Evolutionary conservation across 208 protist species (phyloP), one percentile per base, ranked within the genome.

Genomic region (Crithidia bombi): DNA sequence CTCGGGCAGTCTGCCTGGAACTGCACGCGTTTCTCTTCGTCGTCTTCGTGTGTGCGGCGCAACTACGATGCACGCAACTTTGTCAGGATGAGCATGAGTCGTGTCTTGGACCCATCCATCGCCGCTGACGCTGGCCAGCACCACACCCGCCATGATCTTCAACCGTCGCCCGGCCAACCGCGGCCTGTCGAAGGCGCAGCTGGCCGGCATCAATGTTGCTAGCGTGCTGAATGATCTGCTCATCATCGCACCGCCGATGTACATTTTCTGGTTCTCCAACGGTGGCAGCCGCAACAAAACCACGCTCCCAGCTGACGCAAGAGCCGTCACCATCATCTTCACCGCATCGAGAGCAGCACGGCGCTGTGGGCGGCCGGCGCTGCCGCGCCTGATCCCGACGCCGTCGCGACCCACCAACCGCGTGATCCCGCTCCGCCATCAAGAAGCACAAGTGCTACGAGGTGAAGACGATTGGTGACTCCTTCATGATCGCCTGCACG

Each of bases 401-500:
- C 90, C 11, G 77, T 95, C 26, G 76, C 83, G 35, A 56, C 78
- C 55, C 86, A 95, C 79, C 81, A 95, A n/a, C 83, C 69, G 66
- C 9, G 43, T 90, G 44, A 91, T 95, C 54, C n/a, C 84, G 90
- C 32, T 17, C 67, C 46, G 64, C 83, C 43, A 91, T 92, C 49
- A 49, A 44, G 26, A 83, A 78, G 78, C 78, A 88, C 79, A 68
- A 71, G 62, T 87, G 84, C 73, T 94, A 94, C 73, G 87, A 92
- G 77, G 89, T 94, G 70, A 94, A 94, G 81, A 94, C 85, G 65
- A 80, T 92, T 32, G 89, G 89, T 28, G 89, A 94, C 81, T 81
- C 89, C 51, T 92, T 94, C 79, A 92, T 94, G 86, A 89, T 92
- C 38, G 82, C 87, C 39, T 86, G 81, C 83, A 85, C 81, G 66